Conservation (phyloP, 164 flowering plant species). For the Protea cynaroides region DNA sequence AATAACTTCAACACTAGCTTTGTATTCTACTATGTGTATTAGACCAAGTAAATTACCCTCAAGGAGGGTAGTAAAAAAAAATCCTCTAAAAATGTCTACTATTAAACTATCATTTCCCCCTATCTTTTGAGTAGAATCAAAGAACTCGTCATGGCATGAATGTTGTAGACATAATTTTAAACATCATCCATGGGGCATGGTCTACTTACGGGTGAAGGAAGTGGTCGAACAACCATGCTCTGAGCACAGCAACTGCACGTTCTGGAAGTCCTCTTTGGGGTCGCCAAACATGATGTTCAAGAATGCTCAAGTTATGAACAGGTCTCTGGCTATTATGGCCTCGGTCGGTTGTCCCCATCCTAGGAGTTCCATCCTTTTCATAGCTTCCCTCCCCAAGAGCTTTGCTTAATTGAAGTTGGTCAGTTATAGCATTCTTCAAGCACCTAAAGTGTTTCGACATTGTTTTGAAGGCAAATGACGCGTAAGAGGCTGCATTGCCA, state of each 20-base stretch:
- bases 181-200: conserved; percentile 46
- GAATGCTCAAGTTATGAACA: conserved; percentile 22
- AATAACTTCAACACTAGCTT: not conserved
- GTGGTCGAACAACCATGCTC: conserved; percentile 86
- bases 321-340: conserved; percentile 24
- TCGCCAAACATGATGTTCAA: conserved; percentile 54
- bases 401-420: conserved; percentile 42
- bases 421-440: conserved; percentile 48
- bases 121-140: too few relatives aligned
- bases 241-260: conserved; percentile 72
- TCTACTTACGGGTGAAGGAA: conserved; percentile 84
- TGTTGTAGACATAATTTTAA: not conserved
- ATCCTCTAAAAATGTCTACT: too few relatives aligned
- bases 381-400: conserved; percentile 16
- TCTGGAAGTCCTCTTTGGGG: conserved; percentile 84
- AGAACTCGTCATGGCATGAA: too few relatives aligned
- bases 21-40: not conserved
- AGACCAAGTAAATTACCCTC: not conserved
- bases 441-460: conserved; percentile 47
- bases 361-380: conserved; percentile 24
- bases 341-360: conserved; percentile 21
- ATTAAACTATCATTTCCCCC: too few relatives aligned
- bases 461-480: conserved; percentile 33
- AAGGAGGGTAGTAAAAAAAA: too few relatives aligned
- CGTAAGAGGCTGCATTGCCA: not conserved